These are phyloP conservation scores for Mycena kentingensis DNA, from an alignment of 768 basidiomycete genomes.

Conservation along the genomic window DNA sequence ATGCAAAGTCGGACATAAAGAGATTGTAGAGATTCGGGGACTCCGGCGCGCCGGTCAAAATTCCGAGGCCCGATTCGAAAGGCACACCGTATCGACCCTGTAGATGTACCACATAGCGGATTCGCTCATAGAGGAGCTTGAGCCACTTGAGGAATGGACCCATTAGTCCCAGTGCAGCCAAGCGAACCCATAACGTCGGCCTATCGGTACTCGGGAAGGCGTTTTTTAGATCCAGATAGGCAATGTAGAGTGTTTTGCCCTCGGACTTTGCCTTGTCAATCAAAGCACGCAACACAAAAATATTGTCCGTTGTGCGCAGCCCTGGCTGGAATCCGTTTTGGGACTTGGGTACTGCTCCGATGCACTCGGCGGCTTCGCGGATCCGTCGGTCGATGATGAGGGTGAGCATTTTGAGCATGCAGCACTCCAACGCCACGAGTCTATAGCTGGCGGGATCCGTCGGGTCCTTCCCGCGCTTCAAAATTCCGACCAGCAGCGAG, in stretches of 20 bases:
- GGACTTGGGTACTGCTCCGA: not conserved
- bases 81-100: not conserved
- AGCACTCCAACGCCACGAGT: constrained; percentile 25
- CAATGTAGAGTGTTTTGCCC: not conserved
- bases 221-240: constrained; percentile 3
- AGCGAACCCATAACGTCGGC: constrained; percentile 6
- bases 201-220: constrained; percentile 7
- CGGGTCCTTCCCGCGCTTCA: constrained; percentile 17
- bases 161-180: constrained; percentile 3
- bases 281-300: not conserved
- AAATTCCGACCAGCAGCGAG: constrained; percentile 3
- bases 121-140: constrained; percentile 5
- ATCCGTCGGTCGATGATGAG: not conserved
- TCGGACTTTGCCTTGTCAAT: not conserved
- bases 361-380: not conserved
- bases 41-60: constrained; percentile 2
- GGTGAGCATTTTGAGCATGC: constrained; percentile 25
- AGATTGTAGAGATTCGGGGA: constrained; percentile 10
- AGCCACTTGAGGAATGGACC: constrained; percentile 17
- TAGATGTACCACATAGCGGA: constrained; percentile 5
- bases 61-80: constrained; percentile 1
- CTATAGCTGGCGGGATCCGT: constrained; percentile 18
- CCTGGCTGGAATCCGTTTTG: constrained; percentile 5
- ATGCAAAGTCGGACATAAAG: constrained; percentile 4
- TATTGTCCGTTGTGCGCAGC: not conserved